Conservation (phyloP, 345 rosid genomes). For the Moricandia moricandioides region DNA sequence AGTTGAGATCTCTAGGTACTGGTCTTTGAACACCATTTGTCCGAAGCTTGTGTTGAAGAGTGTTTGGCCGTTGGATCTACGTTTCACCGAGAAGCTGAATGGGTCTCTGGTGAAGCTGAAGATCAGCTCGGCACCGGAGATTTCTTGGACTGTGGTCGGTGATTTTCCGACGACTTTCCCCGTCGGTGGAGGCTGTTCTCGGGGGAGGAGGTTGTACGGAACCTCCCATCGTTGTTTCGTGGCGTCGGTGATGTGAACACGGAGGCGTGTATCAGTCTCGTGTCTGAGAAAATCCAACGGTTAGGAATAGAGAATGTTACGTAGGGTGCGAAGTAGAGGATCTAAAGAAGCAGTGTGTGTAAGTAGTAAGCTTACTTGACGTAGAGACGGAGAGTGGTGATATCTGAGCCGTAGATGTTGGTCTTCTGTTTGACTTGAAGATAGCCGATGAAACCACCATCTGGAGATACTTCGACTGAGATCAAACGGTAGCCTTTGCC, state of each 20-base stretch:
- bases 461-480: constrained; percentile 69
- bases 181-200: constrained; percentile 61
- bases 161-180: constrained; percentile 51
- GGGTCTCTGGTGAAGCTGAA: constrained; percentile 74
- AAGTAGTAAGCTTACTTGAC: constrained; percentile 57
- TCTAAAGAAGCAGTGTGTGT: neutral
- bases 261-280: constrained; percentile 69
- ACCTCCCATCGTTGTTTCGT: constrained; percentile 90
- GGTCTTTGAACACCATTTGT: constrained; percentile 84
- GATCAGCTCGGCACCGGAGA: constrained; percentile 59
- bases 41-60: constrained; percentile 81
- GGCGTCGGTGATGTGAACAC: constrained; percentile 90
- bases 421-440: constrained; percentile 79
- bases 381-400: constrained; percentile 66
- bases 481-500: constrained; percentile 88
- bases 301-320: constrained; percentile 3
- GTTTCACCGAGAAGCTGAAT: constrained; percentile 79
- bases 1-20: constrained; percentile 93
- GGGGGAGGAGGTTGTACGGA: constrained; percentile 76
- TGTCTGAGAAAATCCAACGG: constrained; percentile 52
- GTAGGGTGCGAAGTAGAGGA: constrained; percentile 24
- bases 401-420: constrained; percentile 79
- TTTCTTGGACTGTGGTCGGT: constrained; percentile 47
- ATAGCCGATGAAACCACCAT: constrained; percentile 69
- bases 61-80: constrained; percentile 70